A percentile compares a stretch with the other conserved stretches of the same genome.
Conservation (phyloP, 768 basidiomycete genomes). For the Suillus clintonianus region DNA sequence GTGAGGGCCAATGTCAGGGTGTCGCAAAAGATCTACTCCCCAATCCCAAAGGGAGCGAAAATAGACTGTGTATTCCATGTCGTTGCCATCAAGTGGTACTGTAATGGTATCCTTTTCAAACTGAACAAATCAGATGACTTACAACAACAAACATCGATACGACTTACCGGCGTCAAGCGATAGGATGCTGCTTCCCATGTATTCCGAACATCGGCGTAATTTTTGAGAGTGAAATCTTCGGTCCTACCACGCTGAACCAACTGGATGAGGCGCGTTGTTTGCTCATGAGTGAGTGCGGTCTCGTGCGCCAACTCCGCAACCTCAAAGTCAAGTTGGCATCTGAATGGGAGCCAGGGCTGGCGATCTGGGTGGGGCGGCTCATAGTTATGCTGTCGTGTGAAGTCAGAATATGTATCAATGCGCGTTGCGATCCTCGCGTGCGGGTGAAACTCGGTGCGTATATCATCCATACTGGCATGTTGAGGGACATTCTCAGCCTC, state of each 20-base stretch:
- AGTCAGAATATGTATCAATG: conserved; percentile 19
- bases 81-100: conserved; percentile 3
- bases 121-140: neutral
- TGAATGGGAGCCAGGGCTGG: conserved; percentile 34
- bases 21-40: conserved; percentile 26
- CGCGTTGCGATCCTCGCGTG: conserved; percentile 4
- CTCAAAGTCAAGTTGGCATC: conserved; percentile 29
- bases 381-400: neutral
- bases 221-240: conserved; percentile 17
- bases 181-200: conserved; percentile 21
- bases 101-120: conserved; percentile 16
- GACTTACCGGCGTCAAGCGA: conserved; percentile 9
- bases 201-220: conserved; percentile 16
- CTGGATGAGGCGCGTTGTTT: conserved; percentile 19
- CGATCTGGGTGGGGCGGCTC: conserved; percentile 1
- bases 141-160: neutral
- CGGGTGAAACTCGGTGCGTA: conserved; percentile 25
- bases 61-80: conserved; percentile 8
- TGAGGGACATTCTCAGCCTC: neutral
- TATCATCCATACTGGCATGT: conserved; percentile 16
- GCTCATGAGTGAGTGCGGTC: conserved; percentile 17
- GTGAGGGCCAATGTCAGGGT: conserved; percentile 21
- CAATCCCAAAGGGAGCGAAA: conserved; percentile 28
- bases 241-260: conserved; percentile 13
- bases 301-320: conserved; percentile 28